Evolutionary conservation across 2,329 filamentous ascomycete genomes (phyloP).

Genomic region (Tolypocladium ovalisporum): DNA sequence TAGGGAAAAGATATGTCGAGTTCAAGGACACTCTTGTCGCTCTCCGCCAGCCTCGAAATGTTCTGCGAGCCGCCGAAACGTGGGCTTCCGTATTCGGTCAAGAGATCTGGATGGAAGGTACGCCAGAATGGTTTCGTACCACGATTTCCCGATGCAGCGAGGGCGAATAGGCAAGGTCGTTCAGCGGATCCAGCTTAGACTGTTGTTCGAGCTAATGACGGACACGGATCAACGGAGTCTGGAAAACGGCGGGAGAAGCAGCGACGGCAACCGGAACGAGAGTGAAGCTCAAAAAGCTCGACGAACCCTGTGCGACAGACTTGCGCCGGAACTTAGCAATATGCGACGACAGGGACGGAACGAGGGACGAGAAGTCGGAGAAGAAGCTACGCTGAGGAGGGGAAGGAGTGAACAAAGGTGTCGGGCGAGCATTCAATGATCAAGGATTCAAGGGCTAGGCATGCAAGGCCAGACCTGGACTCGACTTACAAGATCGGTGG

Average conservation of each 20-base stretch:
- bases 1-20: neutral
- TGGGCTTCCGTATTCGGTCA: neutral
- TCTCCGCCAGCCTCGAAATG: neutral
- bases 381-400: neutral
- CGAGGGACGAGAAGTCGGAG: neutral
- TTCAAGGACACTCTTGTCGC: neutral
- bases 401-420: neutral
- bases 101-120: neutral
- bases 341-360: neutral
- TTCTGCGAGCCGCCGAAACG: neutral
- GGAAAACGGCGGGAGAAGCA: neutral
- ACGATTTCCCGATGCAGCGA: neutral
- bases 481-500: conserved; percentile 4
- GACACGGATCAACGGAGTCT: neutral
- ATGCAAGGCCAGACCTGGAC: neutral
- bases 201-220: neutral
- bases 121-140: neutral
- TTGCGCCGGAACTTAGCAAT: neutral
- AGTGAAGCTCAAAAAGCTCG: neutral
- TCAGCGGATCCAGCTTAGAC: neutral
- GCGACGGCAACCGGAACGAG: neutral
- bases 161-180: neutral
- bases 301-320: neutral
- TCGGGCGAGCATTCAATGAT: neutral
- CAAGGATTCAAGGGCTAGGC: neutral